Conservation (phyloP, 805 yeast species). For the Candida xiaguanensis region DNA sequence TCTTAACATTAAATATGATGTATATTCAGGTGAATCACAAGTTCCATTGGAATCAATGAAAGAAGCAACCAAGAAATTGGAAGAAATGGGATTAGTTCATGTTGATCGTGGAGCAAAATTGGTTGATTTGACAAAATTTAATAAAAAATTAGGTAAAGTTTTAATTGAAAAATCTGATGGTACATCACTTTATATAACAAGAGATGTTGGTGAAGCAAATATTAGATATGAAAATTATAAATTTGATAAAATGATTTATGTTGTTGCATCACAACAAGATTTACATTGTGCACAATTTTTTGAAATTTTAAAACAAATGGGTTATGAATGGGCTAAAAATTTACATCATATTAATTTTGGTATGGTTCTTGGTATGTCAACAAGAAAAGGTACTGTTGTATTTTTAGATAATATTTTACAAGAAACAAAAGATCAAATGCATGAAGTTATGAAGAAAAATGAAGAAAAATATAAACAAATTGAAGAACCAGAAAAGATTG, state of each 20-base stretch:
- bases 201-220: constrained; percentile 96
- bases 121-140: constrained; percentile 78
- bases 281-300: constrained; percentile 91
- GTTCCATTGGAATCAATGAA: constrained; percentile 73
- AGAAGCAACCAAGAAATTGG: constrained; percentile 57
- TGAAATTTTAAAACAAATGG: constrained; percentile 89
- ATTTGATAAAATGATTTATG: constrained; percentile 95
- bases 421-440: constrained; percentile 92
- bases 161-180: constrained; percentile 94
- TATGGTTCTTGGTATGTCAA: constrained; percentile 98
- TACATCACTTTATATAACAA: constrained; percentile 86
- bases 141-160: constrained; percentile 90
- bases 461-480: constrained; percentile 88
- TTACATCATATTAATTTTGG: constrained; percentile 90
- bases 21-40: constrained; percentile 94
- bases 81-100: constrained; percentile 65
- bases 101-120: constrained; percentile 90
- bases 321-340: constrained; percentile 77
- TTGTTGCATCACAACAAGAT: constrained; percentile 95
- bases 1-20: constrained; percentile 82
- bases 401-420: constrained; percentile 90
- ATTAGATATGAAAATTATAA: constrained; percentile 80
- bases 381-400: constrained; percentile 98
- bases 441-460: constrained; percentile 92
- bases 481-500: constrained; percentile 89